A percentile compares a stretch with the other conserved stretches of the same genome.
Evolutionary conservation across 345 rosid genomes (phyloP).

Genomic region (Barbarea vulgaris): DNA sequence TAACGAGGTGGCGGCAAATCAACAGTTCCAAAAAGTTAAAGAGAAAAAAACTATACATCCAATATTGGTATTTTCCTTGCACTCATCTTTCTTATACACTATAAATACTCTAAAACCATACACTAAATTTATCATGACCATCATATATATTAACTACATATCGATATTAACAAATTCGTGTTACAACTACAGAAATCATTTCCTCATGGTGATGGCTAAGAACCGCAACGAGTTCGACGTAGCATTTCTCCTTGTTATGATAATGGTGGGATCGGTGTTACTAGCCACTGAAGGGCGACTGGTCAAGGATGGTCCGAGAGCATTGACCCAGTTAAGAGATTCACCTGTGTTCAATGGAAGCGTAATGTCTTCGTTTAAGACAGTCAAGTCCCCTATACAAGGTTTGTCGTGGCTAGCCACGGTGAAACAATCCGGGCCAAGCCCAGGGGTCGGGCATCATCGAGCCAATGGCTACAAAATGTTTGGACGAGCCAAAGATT

Average conservation of each 20-base stretch:
- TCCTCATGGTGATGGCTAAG: constrained; percentile 34
- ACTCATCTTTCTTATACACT: constrained; percentile 27
- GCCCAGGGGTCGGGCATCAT: constrained; percentile 41
- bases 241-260: constrained; percentile 11
- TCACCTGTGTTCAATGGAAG: constrained; percentile 26
- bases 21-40: constrained; percentile 13
- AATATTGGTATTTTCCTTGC: constrained; percentile 1
- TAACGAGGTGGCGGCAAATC: constrained; percentile 34
- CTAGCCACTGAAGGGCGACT: constrained; percentile 39
- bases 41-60: background rate
- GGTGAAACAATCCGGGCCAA: constrained; percentile 36
- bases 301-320: constrained; percentile 18
- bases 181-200: constrained; percentile 13
- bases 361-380: constrained; percentile 25
- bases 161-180: background rate
- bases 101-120: constrained; percentile 32
- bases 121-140: constrained; percentile 14
- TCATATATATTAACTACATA: constrained; percentile 13
- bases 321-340: constrained; percentile 7
- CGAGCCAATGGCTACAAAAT: constrained; percentile 24
- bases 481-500: background rate
- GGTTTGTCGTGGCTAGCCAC: constrained; percentile 29
- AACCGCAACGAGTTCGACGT: constrained; percentile 3
- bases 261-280: constrained; percentile 24
- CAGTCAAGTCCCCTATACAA: background rate